Base-by-base conservation (phyloP, 805 yeast species). In the Suhomyces canberraensis region DNA sequence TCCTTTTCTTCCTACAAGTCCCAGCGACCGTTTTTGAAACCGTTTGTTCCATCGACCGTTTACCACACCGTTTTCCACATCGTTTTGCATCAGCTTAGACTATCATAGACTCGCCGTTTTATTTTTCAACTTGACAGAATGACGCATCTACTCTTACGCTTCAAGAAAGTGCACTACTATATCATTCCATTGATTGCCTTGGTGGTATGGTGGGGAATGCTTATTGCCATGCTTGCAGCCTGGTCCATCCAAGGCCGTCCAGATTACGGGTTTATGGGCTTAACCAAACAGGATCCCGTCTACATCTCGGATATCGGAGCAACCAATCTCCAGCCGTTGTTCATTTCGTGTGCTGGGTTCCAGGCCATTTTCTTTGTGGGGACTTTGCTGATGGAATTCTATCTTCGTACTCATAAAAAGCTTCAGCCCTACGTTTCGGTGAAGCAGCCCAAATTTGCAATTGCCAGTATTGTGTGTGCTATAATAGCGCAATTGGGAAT, bases 231-330 rank as follows among this genome's bases (percentile, higher is more conserved):
- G 75, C 54, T 90, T 45, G 58, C 73, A 2, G 75, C 80, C 46
- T 90, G 97, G 97, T 76, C 84, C 2, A 73, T 68, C 3, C 87
- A 86, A 52, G 96, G 96, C 2, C 75, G 75, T 31, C 95, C 95
- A 0, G 66, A 74, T 9, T 84, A 85, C 53, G 56, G 66, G 37
- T 79, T 79, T 45, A 73, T 78, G 70, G 61, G 62, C 24, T 44
- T 44, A 8, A 36, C 55, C 1, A 42, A 61, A 3, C 78, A 70
- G 45, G 50, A 61, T 24, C 75, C 81, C 25, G 81, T 87, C 2
- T 91, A 84, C 60, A 77, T 91, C 33, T 84, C 95, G 3, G 86
- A 90, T 52, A 76, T 90, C 34, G 96, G 91, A 3, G 96, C 97
- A 8, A 84, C 95, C 8, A 81, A 79, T 47, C 64, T 88, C 33